A percentile compares a stretch with the other conserved stretches of the same genome.
Evolutionary conservation across 345 rosid species (phyloP).

Genomic region (Corymbia maculata): DNA sequence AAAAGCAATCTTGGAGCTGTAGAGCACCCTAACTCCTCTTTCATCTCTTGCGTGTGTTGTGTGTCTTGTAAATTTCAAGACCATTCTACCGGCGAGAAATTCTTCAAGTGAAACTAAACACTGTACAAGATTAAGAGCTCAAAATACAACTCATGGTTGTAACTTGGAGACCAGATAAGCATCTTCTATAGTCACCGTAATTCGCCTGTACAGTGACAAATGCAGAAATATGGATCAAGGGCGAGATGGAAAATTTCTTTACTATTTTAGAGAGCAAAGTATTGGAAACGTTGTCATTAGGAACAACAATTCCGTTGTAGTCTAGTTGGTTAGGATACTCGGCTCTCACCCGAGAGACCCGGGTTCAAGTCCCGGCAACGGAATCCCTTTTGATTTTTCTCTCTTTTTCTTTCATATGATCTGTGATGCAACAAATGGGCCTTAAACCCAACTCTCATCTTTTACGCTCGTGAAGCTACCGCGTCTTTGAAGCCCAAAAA

Average conservation of each 20-base stretch:
- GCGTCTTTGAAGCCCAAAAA: background rate
- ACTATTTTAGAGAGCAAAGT: rapidly evolving
- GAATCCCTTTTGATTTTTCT: background rate
- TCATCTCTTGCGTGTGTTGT: background rate
- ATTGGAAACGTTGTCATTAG: rapidly evolving
- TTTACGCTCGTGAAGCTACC: background rate
- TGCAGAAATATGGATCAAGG: background rate
- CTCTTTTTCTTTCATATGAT: background rate
- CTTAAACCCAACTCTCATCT: background rate
- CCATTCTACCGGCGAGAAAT: background rate
- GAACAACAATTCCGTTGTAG: background rate
- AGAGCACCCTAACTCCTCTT: background rate
- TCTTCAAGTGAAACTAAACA: background rate
- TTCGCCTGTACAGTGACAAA: background rate
- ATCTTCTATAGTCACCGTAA: background rate
- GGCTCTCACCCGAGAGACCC: constrained; percentile 45
- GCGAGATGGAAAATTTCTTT: no score
- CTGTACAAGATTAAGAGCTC: background rate
- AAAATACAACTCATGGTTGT: background rate
- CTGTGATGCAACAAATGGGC: background rate
- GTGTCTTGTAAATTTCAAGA: background rate
- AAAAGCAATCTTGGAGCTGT: background rate
- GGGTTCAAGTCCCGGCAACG: constrained; percentile 37
- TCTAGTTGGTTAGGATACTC: constrained; percentile 42
- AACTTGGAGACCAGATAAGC: background rate